A percentile compares a stretch with the other conserved stretches of the same genome.
Conservation (phyloP, 805 yeast species). For the Zygosaccharomyces kombuchaensis region DNA sequence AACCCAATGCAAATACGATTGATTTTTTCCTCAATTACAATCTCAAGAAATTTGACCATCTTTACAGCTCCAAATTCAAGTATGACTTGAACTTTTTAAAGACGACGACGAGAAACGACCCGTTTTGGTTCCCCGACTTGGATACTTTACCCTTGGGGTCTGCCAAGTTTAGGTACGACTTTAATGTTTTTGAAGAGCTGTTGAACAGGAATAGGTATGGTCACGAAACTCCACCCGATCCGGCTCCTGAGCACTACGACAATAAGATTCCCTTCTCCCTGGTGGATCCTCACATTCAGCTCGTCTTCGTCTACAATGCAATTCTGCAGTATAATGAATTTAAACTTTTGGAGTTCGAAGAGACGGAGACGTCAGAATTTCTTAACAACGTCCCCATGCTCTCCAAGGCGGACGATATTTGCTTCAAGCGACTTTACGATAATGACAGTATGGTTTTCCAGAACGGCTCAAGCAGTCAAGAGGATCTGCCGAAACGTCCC, state of each 20-base stretch:
- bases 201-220: slow-evolving; percentile 27
- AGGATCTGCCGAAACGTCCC: slow-evolving; percentile 14
- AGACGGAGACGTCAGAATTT: slow-evolving; percentile 79
- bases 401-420: slow-evolving; percentile 32
- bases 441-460: slow-evolving; percentile 7
- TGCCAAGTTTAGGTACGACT: slow-evolving; percentile 24
- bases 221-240: slow-evolving; percentile 7
- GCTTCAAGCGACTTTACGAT: slow-evolving; percentile 27
- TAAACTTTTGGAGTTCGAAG: slow-evolving; percentile 80
- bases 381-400: slow-evolving; percentile 46
- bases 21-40: slow-evolving; percentile 36
- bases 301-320: slow-evolving; percentile 71
- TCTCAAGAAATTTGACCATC: slow-evolving; percentile 29
- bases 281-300: slow-evolving; percentile 70
- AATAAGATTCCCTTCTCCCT: slow-evolving; percentile 38
- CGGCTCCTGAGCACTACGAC: slow-evolving; percentile 2
- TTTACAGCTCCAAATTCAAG: slow-evolving; percentile 21
- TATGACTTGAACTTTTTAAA: slow-evolving; percentile 18
- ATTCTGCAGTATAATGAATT: slow-evolving; percentile 75
- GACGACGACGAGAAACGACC: slow-evolving; percentile 24
- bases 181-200: slow-evolving; percentile 30
- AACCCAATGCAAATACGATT: slow-evolving; percentile 30
- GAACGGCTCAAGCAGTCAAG: slow-evolving; percentile 9
- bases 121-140: slow-evolving; percentile 38
- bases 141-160: slow-evolving; percentile 28